Evolutionary conservation across 2,329 filamentous ascomycete species (phyloP), one percentile per base, ranked within the genome.

Genomic region (Ophiocordyceps australis): DNA sequence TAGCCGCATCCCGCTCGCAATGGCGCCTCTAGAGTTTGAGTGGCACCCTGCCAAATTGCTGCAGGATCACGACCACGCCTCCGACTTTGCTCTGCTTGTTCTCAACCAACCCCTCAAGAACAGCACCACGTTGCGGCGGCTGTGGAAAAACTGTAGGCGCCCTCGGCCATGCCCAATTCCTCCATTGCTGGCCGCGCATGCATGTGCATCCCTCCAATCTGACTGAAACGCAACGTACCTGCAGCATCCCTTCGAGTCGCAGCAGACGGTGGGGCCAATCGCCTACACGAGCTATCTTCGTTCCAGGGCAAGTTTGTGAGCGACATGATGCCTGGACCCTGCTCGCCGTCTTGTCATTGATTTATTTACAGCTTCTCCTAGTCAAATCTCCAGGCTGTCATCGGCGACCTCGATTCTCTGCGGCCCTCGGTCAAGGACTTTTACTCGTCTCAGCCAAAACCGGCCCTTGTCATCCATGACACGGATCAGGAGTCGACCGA

Each of bases 381-480:
- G 62, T 51, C 69, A 42, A 56, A 70, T 30, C 67, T 82, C 2
- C 57, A 79, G 41, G 58, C 65, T 28, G 83, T 98, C 32, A 72
- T 92, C 37, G 89, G 89, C 24, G 89, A 98, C 46, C 63, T 98
- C 8, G 89, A 98, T 53, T 94, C 86, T 4, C 56, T 95, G 12
- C 54, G 54, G 3, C 56, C 67, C 8, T 51, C 66, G 9, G 64
- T 78, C 9, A 60, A 61, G 27, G 40, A 59, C n/a, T 75, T 77
- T 49, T 92, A 85, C 51, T 57, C 63, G 18, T 52, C 57, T 14
- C 58, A 62, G 27, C 47, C 43, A 11, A 42, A 28, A 13, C 47
- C 45, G 47, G 58, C 81, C 3, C 42, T 59, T 9, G 59, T 95
- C 27, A 61, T 81, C 35, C 56, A 71, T 38, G 72, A 86, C 34